phyloP scores from a whole-genome alignment of 805 yeast species.

The Metschnikowia orientalis region DNA sequence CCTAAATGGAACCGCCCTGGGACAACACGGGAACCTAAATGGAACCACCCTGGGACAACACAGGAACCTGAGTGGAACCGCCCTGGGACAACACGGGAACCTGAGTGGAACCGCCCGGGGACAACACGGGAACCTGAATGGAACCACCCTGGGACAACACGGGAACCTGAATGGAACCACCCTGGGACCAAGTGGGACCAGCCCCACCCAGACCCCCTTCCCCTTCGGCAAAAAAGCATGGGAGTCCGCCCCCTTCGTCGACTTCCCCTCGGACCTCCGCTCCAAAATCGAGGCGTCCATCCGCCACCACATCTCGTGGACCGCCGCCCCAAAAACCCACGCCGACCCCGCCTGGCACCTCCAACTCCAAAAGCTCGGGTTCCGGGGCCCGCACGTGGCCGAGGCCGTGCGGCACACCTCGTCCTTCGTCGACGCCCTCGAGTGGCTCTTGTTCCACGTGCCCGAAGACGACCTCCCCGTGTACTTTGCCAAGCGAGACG shows the following conservation, averaged over 20 bases:
- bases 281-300: slow-evolving; percentile 59
- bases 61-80: too few relatives aligned
- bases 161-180: background rate
- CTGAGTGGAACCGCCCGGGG: too few relatives aligned
- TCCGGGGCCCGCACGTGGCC: slow-evolving; percentile 59
- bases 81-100: too few relatives aligned
- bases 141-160: too few relatives aligned
- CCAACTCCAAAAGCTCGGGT: slow-evolving; percentile 41
- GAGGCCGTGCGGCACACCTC: slow-evolving; percentile 65
- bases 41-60: too few relatives aligned
- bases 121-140: too few relatives aligned
- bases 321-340: slow-evolving; percentile 15
- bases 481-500: slow-evolving; percentile 51
- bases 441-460: slow-evolving; percentile 79
- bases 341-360: slow-evolving; percentile 11
- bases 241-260: slow-evolving; percentile 67
- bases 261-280: slow-evolving; percentile 61
- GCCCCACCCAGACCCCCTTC: background rate
- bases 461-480: slow-evolving; percentile 93
- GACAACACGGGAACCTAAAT: too few relatives aligned
- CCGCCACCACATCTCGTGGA: slow-evolving; percentile 56
- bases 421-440: slow-evolving; percentile 50
- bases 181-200: slow-evolving; percentile 7
- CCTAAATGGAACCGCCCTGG: too few relatives aligned
- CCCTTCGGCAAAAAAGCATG: slow-evolving; percentile 55